Conservation (phyloP, 768 basidiomycete species). For the Russula lepida region DNA sequence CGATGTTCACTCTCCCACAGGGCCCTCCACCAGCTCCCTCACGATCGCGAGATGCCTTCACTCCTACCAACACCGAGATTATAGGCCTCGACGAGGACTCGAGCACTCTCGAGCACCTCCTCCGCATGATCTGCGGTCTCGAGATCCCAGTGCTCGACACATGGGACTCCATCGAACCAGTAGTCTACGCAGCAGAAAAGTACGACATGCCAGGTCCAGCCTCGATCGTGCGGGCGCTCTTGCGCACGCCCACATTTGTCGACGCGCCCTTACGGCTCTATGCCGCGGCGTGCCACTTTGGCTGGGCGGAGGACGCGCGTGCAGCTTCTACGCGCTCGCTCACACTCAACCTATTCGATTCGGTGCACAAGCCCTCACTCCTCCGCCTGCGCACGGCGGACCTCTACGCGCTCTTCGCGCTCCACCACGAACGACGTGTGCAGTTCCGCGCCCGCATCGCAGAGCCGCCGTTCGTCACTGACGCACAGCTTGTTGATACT, state of each 20-base stretch:
- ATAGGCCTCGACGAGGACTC: slow-evolving; percentile 53
- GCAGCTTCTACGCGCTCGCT: slow-evolving; percentile 49
- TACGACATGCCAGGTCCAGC: slow-evolving; percentile 63
- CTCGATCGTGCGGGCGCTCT: slow-evolving; percentile 51
- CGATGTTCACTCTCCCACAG: slow-evolving; percentile 53
- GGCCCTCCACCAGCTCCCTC: background rate
- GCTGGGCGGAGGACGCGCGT: slow-evolving; percentile 50
- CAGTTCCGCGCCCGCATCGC: slow-evolving; percentile 41
- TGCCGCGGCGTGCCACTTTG: slow-evolving; percentile 46
- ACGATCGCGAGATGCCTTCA: background rate
- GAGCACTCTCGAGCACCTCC: slow-evolving; percentile 43
- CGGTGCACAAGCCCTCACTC: slow-evolving; percentile 38
- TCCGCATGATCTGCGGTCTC: slow-evolving; percentile 56
- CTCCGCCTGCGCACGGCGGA: slow-evolving; percentile 41
- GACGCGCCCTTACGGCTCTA: slow-evolving; percentile 47
- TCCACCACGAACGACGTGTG: slow-evolving; percentile 48
- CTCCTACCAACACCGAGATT: slow-evolving; percentile 24
- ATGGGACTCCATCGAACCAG: slow-evolving; percentile 45
- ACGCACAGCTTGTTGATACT: slow-evolving; percentile 32
- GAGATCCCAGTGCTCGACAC: slow-evolving; percentile 41
- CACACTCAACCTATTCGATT: slow-evolving; percentile 42
- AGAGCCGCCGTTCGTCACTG: slow-evolving; percentile 42
- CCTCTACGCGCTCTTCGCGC: slow-evolving; percentile 45
- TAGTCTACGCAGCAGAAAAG: slow-evolving; percentile 59
- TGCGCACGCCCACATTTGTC: slow-evolving; percentile 43